Percentiles rank a stretch among this genome's conserved stretches.
Conservation (phyloP, 176 grass and related monocot genomes). For the Triticum dicoccoides region DNA sequence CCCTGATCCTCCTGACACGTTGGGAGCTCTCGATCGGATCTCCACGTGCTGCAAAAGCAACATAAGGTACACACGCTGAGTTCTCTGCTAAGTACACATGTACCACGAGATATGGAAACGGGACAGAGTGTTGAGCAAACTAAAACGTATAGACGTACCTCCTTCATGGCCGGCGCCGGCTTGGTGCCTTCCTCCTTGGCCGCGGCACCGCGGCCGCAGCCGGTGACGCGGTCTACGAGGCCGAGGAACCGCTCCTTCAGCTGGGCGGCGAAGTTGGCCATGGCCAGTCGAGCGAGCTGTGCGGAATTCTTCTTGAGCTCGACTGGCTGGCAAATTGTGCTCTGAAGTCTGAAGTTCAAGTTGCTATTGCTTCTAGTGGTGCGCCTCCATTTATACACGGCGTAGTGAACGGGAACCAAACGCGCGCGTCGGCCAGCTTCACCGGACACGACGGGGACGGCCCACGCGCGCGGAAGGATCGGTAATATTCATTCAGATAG, state of each 20-base stretch:
- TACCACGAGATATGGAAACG: background rate
- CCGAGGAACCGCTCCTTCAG: conserved; percentile 38
- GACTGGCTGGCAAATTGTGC: background rate
- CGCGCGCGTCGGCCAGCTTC: background rate
- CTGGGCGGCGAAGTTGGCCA: conserved; percentile 29
- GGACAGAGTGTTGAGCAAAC: background rate
- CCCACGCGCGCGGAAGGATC: background rate
- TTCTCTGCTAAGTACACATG: background rate
- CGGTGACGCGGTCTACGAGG: conserved; percentile 27
- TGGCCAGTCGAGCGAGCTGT: background rate
- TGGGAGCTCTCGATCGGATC: conserved; percentile 28
- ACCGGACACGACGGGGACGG: background rate
- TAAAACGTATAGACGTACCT: background rate
- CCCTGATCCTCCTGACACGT: conserved; percentile 2
- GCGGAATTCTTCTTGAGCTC: background rate
- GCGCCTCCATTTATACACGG: conserved; percentile 22
- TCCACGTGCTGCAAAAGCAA: conserved; percentile 7
- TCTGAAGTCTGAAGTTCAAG: background rate
- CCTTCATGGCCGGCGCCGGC: background rate
- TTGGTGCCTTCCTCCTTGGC: conserved; percentile 4
- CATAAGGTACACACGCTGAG: too few relatives aligned
- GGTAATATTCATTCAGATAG: background rate
- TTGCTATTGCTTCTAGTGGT: background rate
- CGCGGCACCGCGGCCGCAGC: background rate
- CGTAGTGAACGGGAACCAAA: background rate